A percentile compares a stretch with the other conserved stretches of the same genome.
Evolutionary conservation across 495 filamentous ascomycete species (phyloP).

Genomic region (Neurospora hispaniola): DNA sequence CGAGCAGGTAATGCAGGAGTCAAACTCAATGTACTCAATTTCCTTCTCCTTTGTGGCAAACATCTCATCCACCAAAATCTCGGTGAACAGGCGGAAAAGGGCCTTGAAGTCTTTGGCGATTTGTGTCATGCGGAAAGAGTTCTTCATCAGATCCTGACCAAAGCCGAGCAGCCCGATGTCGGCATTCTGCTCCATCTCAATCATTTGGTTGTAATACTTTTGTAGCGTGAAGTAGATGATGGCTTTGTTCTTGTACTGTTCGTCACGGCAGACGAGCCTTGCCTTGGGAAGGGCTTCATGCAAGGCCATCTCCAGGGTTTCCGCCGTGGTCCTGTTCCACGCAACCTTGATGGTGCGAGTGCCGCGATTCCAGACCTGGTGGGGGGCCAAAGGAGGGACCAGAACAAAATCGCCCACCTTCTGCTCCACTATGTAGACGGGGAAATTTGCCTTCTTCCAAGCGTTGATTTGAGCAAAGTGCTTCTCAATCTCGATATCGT

Average conservation of each 20-base stretch:
- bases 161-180: slow-evolving; percentile 31
- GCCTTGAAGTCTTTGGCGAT: slow-evolving; percentile 67
- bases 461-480: slow-evolving; percentile 91
- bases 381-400: slow-evolving; percentile 89
- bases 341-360: slow-evolving; percentile 93
- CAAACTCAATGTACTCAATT: slow-evolving; percentile 63
- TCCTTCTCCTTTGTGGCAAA: slow-evolving; percentile 58
- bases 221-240: slow-evolving; percentile 79
- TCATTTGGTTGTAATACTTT: slow-evolving; percentile 61
- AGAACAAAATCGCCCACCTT: slow-evolving; percentile 89
- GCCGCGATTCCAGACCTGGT: slow-evolving; percentile 97
- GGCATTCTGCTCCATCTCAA: slow-evolving; percentile 36
- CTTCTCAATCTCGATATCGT: slow-evolving; percentile 92
- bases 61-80: slow-evolving; percentile 73
- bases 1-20: slow-evolving; percentile 86
- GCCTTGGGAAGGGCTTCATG: slow-evolving; percentile 79
- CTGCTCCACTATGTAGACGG: slow-evolving; percentile 87
- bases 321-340: slow-evolving; percentile 93
- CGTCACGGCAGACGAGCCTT: slow-evolving; percentile 89
- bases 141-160: slow-evolving; percentile 34
- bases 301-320: slow-evolving; percentile 77
- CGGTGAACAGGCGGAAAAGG: slow-evolving; percentile 64
- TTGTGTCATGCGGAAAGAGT: slow-evolving; percentile 50
- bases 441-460: slow-evolving; percentile 87
- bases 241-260: slow-evolving; percentile 97